Percentiles rank a stretch among this genome's conserved stretches.
Evolutionary conservation across 2,329 filamentous ascomycete genomes (phyloP).

Genomic region (Trichothecium roseum): DNA sequence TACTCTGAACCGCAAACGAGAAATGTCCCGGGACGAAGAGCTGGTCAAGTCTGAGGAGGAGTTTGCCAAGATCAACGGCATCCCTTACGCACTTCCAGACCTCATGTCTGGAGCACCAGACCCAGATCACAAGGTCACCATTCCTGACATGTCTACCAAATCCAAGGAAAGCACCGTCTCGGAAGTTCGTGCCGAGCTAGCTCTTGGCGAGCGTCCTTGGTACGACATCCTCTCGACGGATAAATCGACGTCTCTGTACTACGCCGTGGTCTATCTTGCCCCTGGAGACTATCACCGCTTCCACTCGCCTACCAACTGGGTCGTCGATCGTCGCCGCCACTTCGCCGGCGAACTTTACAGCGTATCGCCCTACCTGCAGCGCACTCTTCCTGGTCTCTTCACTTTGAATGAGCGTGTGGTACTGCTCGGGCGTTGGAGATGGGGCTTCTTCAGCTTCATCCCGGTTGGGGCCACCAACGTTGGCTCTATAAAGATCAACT

Average conservation of each 20-base stretch:
- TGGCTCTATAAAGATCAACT: constrained; percentile 93
- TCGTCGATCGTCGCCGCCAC: constrained; percentile 88
- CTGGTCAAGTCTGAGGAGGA: constrained; percentile 75
- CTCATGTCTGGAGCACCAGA: constrained; percentile 64
- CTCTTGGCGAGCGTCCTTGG: constrained; percentile 60
- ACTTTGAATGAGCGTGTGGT: constrained; percentile 95
- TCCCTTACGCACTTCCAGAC: constrained; percentile 84
- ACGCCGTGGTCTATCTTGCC: constrained; percentile 89
- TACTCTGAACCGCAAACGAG: constrained; percentile 13
- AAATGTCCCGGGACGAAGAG: constrained; percentile 43
- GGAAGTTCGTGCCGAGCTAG: constrained; percentile 76
- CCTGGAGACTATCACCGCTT: constrained; percentile 98
- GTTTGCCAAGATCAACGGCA: constrained; percentile 89
- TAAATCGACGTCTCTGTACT: constrained; percentile 69
- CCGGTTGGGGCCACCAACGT: constrained; percentile 97
- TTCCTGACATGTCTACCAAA: constrained; percentile 63
- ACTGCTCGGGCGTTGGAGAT: constrained; percentile 85
- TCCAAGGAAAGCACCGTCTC: constrained; percentile 60
- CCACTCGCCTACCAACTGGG: constrained; percentile 91
- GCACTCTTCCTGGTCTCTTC: constrained; percentile 86
- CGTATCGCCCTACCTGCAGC: constrained; percentile 89
- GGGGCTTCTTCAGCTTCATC: constrained; percentile 94
- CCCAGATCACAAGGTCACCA: constrained; percentile 33
- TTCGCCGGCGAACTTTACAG: constrained; percentile 95
- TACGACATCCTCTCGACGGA: constrained; percentile 54